phyloP scores from a whole-genome alignment of 2,329 filamentous ascomycete species.

The Aspergillus pseudoterreus region DNA sequence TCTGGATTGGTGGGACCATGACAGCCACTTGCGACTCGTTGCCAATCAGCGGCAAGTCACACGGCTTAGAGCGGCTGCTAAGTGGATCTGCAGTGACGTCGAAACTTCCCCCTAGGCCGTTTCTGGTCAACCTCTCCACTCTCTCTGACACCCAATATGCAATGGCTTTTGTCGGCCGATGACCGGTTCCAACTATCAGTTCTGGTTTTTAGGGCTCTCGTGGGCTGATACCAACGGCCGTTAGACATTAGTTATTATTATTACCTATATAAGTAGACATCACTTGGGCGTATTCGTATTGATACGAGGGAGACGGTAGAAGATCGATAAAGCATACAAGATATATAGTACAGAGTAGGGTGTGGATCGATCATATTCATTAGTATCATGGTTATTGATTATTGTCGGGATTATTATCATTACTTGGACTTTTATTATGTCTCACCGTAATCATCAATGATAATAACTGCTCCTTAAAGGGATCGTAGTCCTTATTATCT shows the following conservation, averaged over 20 bases:
- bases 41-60: constrained; percentile 8
- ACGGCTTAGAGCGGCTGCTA: constrained; percentile 11
- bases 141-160: constrained; percentile 9
- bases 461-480: not conserved
- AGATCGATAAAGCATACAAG: not conserved
- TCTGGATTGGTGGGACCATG: constrained; percentile 7
- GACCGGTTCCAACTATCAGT: constrained; percentile 7
- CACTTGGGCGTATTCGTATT: not conserved
- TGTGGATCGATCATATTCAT: not conserved
- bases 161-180: constrained; percentile 9
- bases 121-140: constrained; percentile 5
- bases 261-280: not conserved
- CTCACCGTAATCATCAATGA: not conserved
- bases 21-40: constrained; percentile 8
- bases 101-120: constrained; percentile 9
- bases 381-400: not conserved
- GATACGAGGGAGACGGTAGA: not conserved
- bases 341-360: no score
- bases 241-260: not conserved
- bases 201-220: constrained; percentile 7
- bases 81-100: constrained; percentile 14
- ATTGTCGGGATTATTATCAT: not conserved
- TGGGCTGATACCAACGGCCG: not conserved
- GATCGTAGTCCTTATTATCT: no score
- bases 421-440: not conserved